phyloP scores from a whole-genome alignment of 2,329 filamentous ascomycete species.

The Colletotrichum higginsianum region DNA sequence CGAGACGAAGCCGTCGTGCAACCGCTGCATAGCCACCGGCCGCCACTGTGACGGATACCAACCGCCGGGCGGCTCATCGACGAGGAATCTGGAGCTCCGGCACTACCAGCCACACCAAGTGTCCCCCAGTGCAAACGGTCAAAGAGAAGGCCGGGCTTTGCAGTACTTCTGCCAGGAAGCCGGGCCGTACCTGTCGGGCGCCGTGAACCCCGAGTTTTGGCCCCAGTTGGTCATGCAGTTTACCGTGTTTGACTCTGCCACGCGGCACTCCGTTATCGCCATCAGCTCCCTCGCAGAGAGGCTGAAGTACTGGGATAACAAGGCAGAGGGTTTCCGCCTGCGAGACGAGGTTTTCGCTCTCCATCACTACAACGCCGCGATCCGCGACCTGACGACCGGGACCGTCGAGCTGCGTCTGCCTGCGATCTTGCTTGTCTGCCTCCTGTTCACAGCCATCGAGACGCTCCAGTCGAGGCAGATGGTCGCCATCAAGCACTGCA shows the following conservation, averaged over 20 bases:
- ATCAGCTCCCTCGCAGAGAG: slow-evolving; percentile 43
- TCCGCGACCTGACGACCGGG: slow-evolving; percentile 15
- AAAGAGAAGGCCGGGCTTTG: slow-evolving; percentile 25
- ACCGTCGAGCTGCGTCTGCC: background rate
- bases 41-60: slow-evolving; percentile 70
- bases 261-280: slow-evolving; percentile 29
- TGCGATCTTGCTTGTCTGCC: slow-evolving; percentile 32
- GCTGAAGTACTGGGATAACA: background rate
- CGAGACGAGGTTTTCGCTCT: background rate
- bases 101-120: slow-evolving; percentile 1
- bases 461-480: slow-evolving; percentile 14
- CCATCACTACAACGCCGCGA: slow-evolving; percentile 28
- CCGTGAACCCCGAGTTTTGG: slow-evolving; percentile 40
- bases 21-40: slow-evolving; percentile 68
- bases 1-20: slow-evolving; percentile 66
- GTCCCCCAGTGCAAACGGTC: background rate
- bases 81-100: background rate
- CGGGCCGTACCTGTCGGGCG: slow-evolving; percentile 31
- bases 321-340: background rate
- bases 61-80: background rate
- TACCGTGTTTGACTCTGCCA: slow-evolving; percentile 22
- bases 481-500: slow-evolving; percentile 15
- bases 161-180: slow-evolving; percentile 25
- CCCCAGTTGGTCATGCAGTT: slow-evolving; percentile 38
- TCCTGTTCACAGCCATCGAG: slow-evolving; percentile 35